These are phyloP conservation scores for Monosporascus cannonballus DNA, from an alignment of 2,329 filamentous ascomycete species.

Conservation along the genomic window DNA sequence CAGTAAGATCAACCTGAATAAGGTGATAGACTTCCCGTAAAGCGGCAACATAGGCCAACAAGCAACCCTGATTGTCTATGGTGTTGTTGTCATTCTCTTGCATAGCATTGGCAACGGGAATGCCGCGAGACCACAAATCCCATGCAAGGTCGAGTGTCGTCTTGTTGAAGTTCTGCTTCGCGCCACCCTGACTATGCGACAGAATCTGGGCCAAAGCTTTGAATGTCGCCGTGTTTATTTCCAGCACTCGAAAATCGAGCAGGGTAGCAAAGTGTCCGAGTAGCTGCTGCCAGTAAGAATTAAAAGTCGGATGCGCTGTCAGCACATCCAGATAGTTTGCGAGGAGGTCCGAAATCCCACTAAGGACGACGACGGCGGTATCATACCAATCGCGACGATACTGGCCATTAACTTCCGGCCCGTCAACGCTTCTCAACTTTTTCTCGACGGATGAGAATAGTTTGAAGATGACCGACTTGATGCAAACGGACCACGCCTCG, in stretches of 20 bases:
- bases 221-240: constrained; percentile 66
- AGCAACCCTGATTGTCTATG: constrained; percentile 69
- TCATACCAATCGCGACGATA: constrained; percentile 60
- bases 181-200: constrained; percentile 39
- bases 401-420: constrained; percentile 32
- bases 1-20: constrained; percentile 56
- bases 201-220: constrained; percentile 61
- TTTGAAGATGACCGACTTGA: constrained; percentile 74
- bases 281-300: constrained; percentile 69
- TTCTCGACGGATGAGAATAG: constrained; percentile 66
- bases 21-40: constrained; percentile 75
- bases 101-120: constrained; percentile 44
- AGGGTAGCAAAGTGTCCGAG: constrained; percentile 62
- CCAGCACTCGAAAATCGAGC: constrained; percentile 57
- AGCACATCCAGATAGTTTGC: constrained; percentile 72
- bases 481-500: constrained; percentile 76
- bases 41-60: constrained; percentile 76
- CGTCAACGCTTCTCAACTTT: constrained; percentile 38
- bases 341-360: constrained; percentile 66
- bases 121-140: constrained; percentile 62
- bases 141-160: constrained; percentile 57
- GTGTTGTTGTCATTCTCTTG: constrained; percentile 37
- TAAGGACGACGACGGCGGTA: constrained; percentile 68
- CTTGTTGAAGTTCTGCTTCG: constrained; percentile 39
- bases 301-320: constrained; percentile 59